Evolutionary conservation across 2,329 filamentous ascomycete genomes (phyloP).

Genomic region (Diaporthe eres): DNA sequence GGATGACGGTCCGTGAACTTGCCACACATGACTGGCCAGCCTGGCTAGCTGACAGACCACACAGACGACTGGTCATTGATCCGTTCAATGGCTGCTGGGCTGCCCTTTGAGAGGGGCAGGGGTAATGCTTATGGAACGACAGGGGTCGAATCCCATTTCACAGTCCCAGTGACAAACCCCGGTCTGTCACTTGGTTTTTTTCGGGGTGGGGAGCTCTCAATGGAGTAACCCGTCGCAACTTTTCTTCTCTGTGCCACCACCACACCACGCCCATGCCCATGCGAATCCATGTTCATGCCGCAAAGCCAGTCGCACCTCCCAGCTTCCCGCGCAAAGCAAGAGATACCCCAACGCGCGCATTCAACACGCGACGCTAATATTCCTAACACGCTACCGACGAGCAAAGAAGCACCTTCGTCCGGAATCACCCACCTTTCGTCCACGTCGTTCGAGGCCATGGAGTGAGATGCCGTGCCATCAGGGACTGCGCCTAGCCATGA

Average conservation of each 20-base stretch:
- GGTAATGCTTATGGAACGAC: neutral
- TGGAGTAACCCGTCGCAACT: conserved; percentile 29
- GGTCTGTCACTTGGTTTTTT: conserved; percentile 20
- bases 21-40: neutral
- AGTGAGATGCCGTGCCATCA: neutral
- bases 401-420: conserved; percentile 7
- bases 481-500: conserved; percentile 32
- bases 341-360: neutral
- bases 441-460: conserved; percentile 1
- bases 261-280: neutral
- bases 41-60: neutral
- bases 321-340: neutral
- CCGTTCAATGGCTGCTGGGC: neutral
- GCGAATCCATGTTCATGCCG: neutral
- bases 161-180: neutral
- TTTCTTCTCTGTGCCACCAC: conserved; percentile 22
- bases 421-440: neutral
- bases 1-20: conserved; percentile 15
- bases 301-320: neutral
- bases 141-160: conserved; percentile 12
- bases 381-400: neutral
- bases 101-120: neutral
- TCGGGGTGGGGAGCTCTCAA: conserved; percentile 6
- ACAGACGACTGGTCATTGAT: neutral
- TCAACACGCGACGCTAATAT: neutral